Evolutionary conservation across 225 moss, liverwort and hornwort species (phyloP), one percentile per base, ranked within the genome.

Genomic region (Marchantia paleacea): DNA sequence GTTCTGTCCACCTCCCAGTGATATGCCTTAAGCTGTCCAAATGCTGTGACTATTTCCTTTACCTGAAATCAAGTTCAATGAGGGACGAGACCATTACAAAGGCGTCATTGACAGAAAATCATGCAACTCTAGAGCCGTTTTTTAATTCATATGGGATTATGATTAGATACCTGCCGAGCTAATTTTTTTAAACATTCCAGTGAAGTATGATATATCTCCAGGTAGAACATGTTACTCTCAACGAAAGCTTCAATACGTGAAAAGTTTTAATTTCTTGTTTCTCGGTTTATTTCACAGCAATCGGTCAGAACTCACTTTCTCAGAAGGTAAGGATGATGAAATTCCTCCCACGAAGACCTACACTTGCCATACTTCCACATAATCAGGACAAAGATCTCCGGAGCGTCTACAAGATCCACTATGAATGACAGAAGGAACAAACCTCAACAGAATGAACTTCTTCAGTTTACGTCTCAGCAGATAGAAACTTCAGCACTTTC

Each of bases 21-120:
- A 85, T 91, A 97, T 22, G 94, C 92, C 75, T 91, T 97, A 18
- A 97, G 79, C 82, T 97, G 96, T 81, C 96, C 96, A 83, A 97
- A 94, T 7, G 96, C 90, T 29, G 96, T 94, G 6, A 93, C 88
- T 52, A 93, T 90, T 79, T 97, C 94, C 81, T 88, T 97, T 0
- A 94, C 88, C 96, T 97, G 82, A 24, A 72, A 71, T 55, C 6
- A 70, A 55, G 29, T 74, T 26, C 10, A 15, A 7, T 12, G 24
- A 69, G 16, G 18, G 10, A 47, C 31, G 18, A 6, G 25, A 66
- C 26, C 29, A 66, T 66, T 12, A 13, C 28, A 66, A 12, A 5
- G 39, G 39, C 39, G 39, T 39, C 39, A 39, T 39, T 39, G 39
- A 39, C 39, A 39, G 39, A 39, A 39, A 39, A 39, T 5, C n/a